These are phyloP conservation scores for Coemansia sp. DNA, from an alignment of 192 early-diverging fungal species.

Conservation along the genomic window DNA sequence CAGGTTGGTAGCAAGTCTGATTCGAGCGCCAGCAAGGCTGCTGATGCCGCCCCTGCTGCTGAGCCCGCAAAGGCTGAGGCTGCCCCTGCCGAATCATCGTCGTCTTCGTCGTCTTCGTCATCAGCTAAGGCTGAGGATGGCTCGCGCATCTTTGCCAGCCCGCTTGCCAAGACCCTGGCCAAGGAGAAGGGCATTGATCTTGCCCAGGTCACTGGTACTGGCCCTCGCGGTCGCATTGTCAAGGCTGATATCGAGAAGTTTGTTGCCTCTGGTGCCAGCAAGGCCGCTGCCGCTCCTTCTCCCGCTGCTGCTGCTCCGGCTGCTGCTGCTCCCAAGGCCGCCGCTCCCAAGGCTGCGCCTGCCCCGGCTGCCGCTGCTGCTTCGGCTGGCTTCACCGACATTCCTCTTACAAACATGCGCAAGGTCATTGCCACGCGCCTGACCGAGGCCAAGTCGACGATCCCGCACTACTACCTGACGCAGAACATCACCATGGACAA, in stretches of 20 bases:
- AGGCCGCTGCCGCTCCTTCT: conserved; percentile 22
- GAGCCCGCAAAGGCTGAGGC: conserved; percentile 9
- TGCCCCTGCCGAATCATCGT: conserved; percentile 12
- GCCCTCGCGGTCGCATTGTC: conserved; percentile 85
- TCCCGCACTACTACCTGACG: conserved; percentile 80
- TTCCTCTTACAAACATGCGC: conserved; percentile 74
- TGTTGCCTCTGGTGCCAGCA: conserved; percentile 22
- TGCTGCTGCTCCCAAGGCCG: conserved; percentile 5
- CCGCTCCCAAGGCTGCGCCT: conserved; percentile 53
- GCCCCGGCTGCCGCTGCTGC: conserved; percentile 21
- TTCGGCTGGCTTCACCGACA: conserved; percentile 63
- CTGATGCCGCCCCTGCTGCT: conserved; percentile 39
- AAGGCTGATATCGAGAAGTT: conserved; percentile 86
- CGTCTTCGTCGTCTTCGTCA: conserved; percentile 2
- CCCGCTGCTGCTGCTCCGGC: conserved; percentile 18
- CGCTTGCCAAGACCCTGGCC: conserved; percentile 84
- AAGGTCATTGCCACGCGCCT: conserved; percentile 75
- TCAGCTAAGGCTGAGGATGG: conserved; percentile 3
- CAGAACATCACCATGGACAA: conserved; percentile 88
- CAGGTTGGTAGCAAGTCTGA: conserved; percentile 42
- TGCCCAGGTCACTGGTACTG: conserved; percentile 75
- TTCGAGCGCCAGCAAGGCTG: conserved; percentile 8
- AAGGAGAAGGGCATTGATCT: conserved; percentile 79
- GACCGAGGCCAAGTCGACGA: conserved; percentile 69
- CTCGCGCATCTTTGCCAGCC: conserved; percentile 80